Conservation (phyloP, 352 stramenopile genomes). For the Phytophthora agathidicida region DNA sequence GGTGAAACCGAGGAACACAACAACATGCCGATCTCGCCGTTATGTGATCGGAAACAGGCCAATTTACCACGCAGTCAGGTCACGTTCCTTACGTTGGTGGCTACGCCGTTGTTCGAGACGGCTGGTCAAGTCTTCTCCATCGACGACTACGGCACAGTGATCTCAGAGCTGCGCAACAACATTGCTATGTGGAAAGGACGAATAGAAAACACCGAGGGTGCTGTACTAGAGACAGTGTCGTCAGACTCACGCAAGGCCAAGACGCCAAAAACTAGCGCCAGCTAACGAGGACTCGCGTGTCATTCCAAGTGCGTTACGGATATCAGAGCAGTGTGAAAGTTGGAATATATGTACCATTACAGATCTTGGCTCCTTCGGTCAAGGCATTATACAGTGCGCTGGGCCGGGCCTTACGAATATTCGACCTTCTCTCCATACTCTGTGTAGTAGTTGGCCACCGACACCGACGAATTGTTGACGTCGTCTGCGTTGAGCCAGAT, state of each 20-base stretch:
- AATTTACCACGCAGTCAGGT: slow-evolving; percentile 72
- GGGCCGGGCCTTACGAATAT: slow-evolving; percentile 36
- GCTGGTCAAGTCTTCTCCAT: slow-evolving; percentile 64
- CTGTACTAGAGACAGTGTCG: slow-evolving; percentile 39
- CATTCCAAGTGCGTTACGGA: neutral
- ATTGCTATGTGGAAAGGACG: slow-evolving; percentile 55
- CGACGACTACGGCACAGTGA: slow-evolving; percentile 60
- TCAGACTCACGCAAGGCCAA: slow-evolving; percentile 31
- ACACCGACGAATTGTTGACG: slow-evolving; percentile 65
- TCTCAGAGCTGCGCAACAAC: slow-evolving; percentile 59
- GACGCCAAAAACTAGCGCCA: slow-evolving; percentile 3
- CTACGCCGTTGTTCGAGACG: slow-evolving; percentile 67
- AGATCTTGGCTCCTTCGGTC: neutral
- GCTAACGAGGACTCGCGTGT: neutral
- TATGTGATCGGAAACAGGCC: slow-evolving; percentile 64
- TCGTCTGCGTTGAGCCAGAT: slow-evolving; percentile 83
- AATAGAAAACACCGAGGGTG: slow-evolving; percentile 35
- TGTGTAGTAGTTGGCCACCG: slow-evolving; percentile 82
- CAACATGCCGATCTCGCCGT: slow-evolving; percentile 55
- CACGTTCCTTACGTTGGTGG: slow-evolving; percentile 68
- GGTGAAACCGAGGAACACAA: slow-evolving; percentile 66
- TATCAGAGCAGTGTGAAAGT: slow-evolving; percentile 7
- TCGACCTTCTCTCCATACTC: slow-evolving; percentile 72
- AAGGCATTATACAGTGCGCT: no score
- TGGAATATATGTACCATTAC: slow-evolving; percentile 26